Evolutionary conservation across 768 basidiomycete genomes (phyloP), one percentile per base, ranked within the genome.

Genomic region (Psilocybe subaeruginosa): DNA sequence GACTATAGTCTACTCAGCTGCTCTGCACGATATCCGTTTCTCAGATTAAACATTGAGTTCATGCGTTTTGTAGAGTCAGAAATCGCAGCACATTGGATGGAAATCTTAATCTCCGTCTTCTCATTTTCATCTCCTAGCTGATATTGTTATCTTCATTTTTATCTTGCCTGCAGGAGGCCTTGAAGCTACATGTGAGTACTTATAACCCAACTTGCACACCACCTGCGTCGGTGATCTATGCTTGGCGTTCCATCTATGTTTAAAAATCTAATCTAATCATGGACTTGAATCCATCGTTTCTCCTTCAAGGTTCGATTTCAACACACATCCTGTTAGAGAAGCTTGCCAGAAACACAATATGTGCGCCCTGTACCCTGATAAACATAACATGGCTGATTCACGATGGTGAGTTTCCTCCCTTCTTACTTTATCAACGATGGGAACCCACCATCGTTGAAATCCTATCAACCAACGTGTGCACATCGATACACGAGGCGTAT

Each of bases 221-320:
- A 16, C 31, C 51, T n/a, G 29, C 30, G 51, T 53, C 51, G 51
- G 51, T 53, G 51, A 33, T 53, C 51, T 53, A 35, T 53, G 51
- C 51, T 53, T 53, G 51, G 51, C 51, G 33, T 50, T 31, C 33
- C 31, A 12, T 11, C 8, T 53, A 53, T 53, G 16, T 53, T 53
- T 53, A 19, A 14, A 51, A 53, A 53, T 53, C 51, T 53, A 53
- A 53, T 53, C 51, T 53, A 53, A 53, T 53, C 51, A 53, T 31
- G 30, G 30, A 53, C 7, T 17, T 16, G n/a, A 53, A 53, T 37
- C 51, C 51, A 37, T 53, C 51, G 39, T 12, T 53, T 17, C 33
- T 53, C 51, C 33, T 53, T 37, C 51, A 37, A 35, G 51, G 16
- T 53, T 49, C 31, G 33, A 16, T 53, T 37, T 12, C 16, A n/a